Evolutionary conservation across 2,329 filamentous ascomycete species (phyloP), one percentile per base, ranked within the genome.

Genomic region (Trichophyton mentagrophytes): DNA sequence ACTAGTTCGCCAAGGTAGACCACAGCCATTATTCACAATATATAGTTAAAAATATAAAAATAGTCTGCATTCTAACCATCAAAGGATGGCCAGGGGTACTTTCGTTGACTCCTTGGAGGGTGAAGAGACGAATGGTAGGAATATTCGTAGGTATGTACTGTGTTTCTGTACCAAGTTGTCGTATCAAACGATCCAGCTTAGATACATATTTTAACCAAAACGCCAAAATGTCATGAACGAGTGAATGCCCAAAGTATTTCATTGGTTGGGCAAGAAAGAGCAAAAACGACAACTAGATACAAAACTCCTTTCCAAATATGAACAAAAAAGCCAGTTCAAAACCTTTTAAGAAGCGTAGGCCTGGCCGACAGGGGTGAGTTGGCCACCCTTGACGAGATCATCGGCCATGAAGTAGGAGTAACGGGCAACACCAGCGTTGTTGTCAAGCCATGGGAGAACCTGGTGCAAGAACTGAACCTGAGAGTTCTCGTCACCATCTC

Each of bases 401-500:
- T 65, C 63, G 7, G 58, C 63, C 61, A 62, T 63, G 67, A 75
- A 78, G 67, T 76, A 78, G 2, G 76, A 71, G 63, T 78, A 78
- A 36, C 74, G 69, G 9, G 69, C 67, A 22, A 79, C 74, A 13
- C 59, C 69, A 2, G 61, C n/a, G 57, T 74, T 70, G 3, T 49
- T 59, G 58, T 78, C 73, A 49, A 78, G 66, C 70, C 71, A 77
- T 20, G 70, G 69, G 13, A 73, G 55, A 3, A 73, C 74, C 53
- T 73, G 61, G 4, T 66, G 61, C 40, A 79, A 65, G 68, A 77
- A 78, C 4, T 67, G 55, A 25, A 70, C 69, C 27, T 67, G 63
- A 15, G 66, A 61, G 7, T 67, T 59, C 1, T 67, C 57, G 0
- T 66, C 60, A 13, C 68, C 63, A 25, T 66, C 70, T 44, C 73